Evolutionary conservation across 2,329 filamentous ascomycete species (phyloP).

Genomic region (Sclerotinia glacialis): DNA sequence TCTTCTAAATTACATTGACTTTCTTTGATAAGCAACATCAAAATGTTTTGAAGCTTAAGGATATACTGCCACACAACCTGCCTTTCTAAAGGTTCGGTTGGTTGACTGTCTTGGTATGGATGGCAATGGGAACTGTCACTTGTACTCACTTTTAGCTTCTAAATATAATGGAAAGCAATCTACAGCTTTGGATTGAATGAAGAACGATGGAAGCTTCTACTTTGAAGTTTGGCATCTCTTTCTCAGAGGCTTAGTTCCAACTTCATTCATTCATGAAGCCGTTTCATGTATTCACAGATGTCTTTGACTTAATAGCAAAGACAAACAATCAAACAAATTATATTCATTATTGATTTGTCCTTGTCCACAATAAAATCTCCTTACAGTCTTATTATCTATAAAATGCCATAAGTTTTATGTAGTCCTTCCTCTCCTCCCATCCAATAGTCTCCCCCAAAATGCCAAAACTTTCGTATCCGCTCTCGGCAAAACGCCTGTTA

Average conservation of each 20-base stretch:
- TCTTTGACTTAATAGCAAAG: background rate
- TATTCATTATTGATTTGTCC: background rate
- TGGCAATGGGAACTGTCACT: background rate
- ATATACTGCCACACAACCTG: too few species aligned
- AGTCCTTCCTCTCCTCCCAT: background rate
- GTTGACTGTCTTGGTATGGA: background rate
- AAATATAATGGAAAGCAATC: background rate
- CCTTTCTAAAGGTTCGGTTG: too few species aligned
- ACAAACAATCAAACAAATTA: background rate
- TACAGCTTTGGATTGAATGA: background rate
- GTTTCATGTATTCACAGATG: background rate
- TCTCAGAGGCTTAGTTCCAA: too few species aligned
- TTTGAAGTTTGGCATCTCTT: too few species aligned
- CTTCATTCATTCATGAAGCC: background rate
- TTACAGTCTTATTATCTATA: background rate
- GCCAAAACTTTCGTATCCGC: too few species aligned
- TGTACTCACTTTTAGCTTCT: background rate
- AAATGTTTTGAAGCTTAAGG: background rate
- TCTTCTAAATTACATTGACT: conserved; percentile 3
- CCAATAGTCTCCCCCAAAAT: too few species aligned
- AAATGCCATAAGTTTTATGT: background rate
- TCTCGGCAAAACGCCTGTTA: background rate
- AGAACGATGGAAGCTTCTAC: background rate
- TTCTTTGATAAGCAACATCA: background rate
- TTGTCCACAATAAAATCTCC: background rate